Evolutionary conservation across 2,329 filamentous ascomycete genomes (phyloP).

Genomic region (Sporothrix euskadiensis): DNA sequence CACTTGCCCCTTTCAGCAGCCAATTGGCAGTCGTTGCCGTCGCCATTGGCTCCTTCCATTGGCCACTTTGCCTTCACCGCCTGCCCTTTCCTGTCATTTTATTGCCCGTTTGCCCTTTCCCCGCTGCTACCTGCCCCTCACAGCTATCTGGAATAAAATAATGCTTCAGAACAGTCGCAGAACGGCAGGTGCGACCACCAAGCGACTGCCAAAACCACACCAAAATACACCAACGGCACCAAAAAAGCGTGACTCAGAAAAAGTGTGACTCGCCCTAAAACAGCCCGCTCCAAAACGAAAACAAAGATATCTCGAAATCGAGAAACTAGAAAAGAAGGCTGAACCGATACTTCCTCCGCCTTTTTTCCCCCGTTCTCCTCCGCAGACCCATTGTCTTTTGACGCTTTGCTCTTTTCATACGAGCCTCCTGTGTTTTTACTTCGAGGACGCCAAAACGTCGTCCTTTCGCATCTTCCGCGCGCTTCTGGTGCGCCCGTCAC

Average conservation of each 20-base stretch:
- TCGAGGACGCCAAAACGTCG: constrained; percentile 35
- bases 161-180: constrained; percentile 14
- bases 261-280: constrained; percentile 9
- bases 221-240: too few relatives aligned
- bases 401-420: neutral
- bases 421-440: neutral
- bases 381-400: neutral
- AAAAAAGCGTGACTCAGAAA: constrained; percentile 27
- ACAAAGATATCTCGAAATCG: neutral
- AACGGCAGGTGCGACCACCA: constrained; percentile 14
- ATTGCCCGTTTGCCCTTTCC: constrained; percentile 6
- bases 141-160: neutral
- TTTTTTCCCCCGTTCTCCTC: neutral
- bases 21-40: neutral
- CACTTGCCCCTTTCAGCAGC: constrained; percentile 2
- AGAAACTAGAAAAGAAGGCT: constrained; percentile 2
- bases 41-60: neutral
- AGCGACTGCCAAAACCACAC: neutral
- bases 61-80: constrained; percentile 14
- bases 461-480: constrained; percentile 45
- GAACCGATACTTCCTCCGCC: neutral
- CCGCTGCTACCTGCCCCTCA: constrained; percentile 1
- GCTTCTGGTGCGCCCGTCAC: constrained; percentile 59
- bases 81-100: neutral
- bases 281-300: constrained; percentile 3